Percentiles rank a stretch among this genome's conserved stretches.
Conservation (phyloP, 2,329 filamentous ascomycete species). For the Fusarium proliferatum region DNA sequence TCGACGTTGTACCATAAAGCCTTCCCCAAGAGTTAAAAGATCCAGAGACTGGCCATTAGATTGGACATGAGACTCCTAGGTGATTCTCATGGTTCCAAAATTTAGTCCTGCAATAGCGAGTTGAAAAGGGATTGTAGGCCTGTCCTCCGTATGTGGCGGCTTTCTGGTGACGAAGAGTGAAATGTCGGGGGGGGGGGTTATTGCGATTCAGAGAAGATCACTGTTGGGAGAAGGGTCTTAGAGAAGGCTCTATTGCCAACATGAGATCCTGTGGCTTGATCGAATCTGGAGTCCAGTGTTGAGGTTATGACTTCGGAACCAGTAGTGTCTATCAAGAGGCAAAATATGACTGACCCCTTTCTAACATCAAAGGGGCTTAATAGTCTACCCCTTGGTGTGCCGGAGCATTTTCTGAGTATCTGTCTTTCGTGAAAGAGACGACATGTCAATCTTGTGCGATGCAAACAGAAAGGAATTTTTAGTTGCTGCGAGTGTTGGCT, state of each 20-base stretch:
- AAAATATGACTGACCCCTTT: neutral
- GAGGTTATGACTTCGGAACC: neutral
- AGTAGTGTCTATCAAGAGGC: neutral
- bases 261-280: neutral
- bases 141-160: neutral
- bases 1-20: neutral
- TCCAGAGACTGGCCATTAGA: neutral
- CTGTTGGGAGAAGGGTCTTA: neutral
- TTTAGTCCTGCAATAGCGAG: neutral
- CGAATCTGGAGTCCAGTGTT: neutral
- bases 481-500: neutral
- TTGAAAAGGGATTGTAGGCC: neutral
- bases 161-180: neutral
- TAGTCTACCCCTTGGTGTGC: neutral
- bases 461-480: neutral
- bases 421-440: neutral
- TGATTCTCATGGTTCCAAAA: accelerated
- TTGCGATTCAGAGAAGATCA: neutral
- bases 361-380: neutral
- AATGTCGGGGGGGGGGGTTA: neutral
- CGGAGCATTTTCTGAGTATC: neutral
- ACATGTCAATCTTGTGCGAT: neutral
- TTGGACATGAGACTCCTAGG: neutral
- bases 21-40: neutral
- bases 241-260: neutral